These are phyloP conservation scores for Ustilago tritici DNA, from an alignment of 1,284 basidiomycete genomes.

Conservation along the genomic window DNA sequence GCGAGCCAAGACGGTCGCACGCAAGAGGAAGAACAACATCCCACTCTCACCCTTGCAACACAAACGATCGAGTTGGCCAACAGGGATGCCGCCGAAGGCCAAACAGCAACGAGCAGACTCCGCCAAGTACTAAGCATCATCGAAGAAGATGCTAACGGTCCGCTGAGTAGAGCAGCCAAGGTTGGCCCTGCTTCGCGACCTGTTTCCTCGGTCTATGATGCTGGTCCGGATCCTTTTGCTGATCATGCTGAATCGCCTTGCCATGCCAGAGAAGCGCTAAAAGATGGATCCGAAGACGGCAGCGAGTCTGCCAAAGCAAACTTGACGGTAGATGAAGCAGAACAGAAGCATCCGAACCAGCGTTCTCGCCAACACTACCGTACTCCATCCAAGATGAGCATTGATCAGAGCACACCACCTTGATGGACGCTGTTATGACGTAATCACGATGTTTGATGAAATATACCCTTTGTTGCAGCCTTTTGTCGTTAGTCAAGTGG, in stretches of 20 bases:
- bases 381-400: conserved; percentile 30
- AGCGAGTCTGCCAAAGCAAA: background rate
- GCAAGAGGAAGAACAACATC: background rate
- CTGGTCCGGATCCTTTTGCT: conserved; percentile 38
- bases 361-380: conserved; percentile 20
- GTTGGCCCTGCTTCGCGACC: conserved; percentile 22
- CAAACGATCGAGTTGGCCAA: background rate
- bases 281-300: background rate
- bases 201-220: conserved; percentile 30
- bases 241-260: background rate
- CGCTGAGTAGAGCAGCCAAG: conserved; percentile 18
- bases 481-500: background rate
- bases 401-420: conserved; percentile 11
- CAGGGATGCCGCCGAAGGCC: conserved; percentile 7
- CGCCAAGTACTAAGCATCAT: conserved; percentile 55
- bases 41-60: background rate
- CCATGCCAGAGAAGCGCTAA: background rate
- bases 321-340: background rate
- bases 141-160: conserved; percentile 40
- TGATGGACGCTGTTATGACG: conserved; percentile 15
- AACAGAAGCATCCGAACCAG: background rate
- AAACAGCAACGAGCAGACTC: conserved; percentile 32
- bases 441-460: conserved; percentile 1
- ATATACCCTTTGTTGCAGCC: conserved; percentile 2
- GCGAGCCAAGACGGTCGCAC: conserved; percentile 1